Evolutionary conservation across 352 stramenopile genomes (phyloP), one percentile per base, ranked within the genome.

Genomic region (Phytophthora niederhauseri): DNA sequence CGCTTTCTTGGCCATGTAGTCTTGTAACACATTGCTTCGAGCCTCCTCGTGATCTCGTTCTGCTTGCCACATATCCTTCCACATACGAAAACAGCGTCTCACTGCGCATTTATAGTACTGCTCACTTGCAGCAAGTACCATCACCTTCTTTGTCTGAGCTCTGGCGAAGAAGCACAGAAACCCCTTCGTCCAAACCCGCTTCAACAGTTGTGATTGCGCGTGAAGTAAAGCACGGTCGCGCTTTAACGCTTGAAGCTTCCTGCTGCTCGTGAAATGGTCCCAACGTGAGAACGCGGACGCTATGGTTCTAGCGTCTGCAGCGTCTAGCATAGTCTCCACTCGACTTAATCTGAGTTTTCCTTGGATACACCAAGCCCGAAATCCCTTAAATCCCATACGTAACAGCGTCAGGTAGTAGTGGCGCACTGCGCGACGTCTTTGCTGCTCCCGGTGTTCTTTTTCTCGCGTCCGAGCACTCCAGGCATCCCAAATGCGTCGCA

Each of bases 381-480:
- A 69, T 7, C 57, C 66, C 24, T 20, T 17, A 4, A 72, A 69
- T 0, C 71, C 70, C 15, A 67, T 68, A 3, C 48, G 48, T 28
- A 82, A 49, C 36, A 73, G 34, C 6, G 36, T 51, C 22, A 75
- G 55, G 56, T 82, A 82, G n/a, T 62, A 43, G 20, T 64, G 56
- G 34, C 72, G 75, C 30, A 76, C 72, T 41, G 75, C 72, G 9
- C 61, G 61, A 19, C 75, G 68, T 4, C 75, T 68, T 41, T 68
- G 54, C 28, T 64, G 64, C 28, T 82, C 75, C 30, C 48, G 60
- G 3, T 24, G 52, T 31, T 62, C 54, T 26, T 73, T 68, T 51
- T 75, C 41, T 48, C 30, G 49, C 3, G 72, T 64, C 24, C 46
- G 36, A 31, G 48, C 30, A 28, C 59, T 67, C 75, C 75, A 82